Conservation (phyloP, 441 rosid species). For the Aquilaria agallochum region DNA sequence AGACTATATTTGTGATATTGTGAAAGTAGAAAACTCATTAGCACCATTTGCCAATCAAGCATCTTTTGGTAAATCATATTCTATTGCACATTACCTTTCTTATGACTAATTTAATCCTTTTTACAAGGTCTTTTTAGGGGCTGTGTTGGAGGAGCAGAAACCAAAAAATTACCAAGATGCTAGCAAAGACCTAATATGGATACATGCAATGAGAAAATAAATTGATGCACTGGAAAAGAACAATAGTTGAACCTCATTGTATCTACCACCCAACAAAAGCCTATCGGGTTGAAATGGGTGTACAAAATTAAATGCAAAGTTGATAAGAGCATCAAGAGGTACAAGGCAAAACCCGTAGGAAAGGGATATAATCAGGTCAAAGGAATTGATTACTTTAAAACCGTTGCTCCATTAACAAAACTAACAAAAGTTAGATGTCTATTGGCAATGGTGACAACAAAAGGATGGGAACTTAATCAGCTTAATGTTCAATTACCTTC, state of each 20-base stretch:
- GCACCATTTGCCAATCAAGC: too few relatives aligned
- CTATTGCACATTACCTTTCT: too few relatives aligned
- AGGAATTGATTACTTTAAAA: background rate
- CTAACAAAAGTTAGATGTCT: background rate
- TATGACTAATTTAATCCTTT: too few relatives aligned
- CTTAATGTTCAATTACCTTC: constrained; percentile 1
- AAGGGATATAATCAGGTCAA: background rate
- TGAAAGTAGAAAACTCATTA: too few relatives aligned
- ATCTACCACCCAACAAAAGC: background rate
- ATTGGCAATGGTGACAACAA: background rate
- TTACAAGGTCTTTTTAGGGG: too few relatives aligned
- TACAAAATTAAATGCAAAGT: background rate
- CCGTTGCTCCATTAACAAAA: background rate
- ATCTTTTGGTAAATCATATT: too few relatives aligned
- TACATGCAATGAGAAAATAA: background rate
- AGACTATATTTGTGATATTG: too few relatives aligned
- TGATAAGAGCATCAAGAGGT: background rate
- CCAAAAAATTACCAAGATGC: background rate
- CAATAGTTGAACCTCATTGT: background rate
- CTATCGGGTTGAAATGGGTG: background rate
- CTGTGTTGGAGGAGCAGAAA: too few relatives aligned
- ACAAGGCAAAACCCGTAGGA: background rate
- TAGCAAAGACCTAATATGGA: background rate
- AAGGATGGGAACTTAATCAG: background rate
- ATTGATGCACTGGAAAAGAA: background rate